Percentiles rank a stretch among this genome's conserved stretches.
These are phyloP conservation scores for Tulasnella sp. DNA, from an alignment of 768 basidiomycete genomes.

Conservation along the genomic window DNA sequence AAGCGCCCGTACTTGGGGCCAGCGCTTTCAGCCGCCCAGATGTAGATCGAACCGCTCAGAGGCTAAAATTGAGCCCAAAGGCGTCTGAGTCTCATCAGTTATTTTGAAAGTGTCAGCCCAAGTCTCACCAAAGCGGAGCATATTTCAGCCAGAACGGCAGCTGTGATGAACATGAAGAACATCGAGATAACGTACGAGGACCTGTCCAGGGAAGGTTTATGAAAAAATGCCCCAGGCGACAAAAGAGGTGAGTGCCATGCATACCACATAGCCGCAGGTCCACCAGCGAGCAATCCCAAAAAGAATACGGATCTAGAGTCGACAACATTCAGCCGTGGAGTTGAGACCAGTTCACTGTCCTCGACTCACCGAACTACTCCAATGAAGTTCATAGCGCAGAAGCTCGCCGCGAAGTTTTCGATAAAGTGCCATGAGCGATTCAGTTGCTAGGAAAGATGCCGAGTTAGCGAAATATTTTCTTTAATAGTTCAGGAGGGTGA, in stretches of 20 bases:
- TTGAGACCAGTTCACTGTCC: neutral
- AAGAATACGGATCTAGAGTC: constrained; percentile 60
- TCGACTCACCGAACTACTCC: constrained; percentile 63
- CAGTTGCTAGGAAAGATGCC: constrained; percentile 48
- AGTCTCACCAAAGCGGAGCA: constrained; percentile 59
- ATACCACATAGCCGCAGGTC: constrained; percentile 83
- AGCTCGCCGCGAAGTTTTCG: constrained; percentile 85
- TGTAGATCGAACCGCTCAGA: constrained; percentile 84
- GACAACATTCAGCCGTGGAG: neutral
- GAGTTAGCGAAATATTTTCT: constrained; percentile 20
- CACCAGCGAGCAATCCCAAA: constrained; percentile 74
- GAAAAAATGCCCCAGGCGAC: neutral
- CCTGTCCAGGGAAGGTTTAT: constrained; percentile 39
- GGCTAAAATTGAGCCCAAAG: constrained; percentile 32
- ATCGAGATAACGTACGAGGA: constrained; percentile 79
- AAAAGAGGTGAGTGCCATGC: neutral
- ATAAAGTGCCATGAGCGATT: constrained; percentile 78
- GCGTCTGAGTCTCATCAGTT: neutral
- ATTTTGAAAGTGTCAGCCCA: constrained; percentile 4
- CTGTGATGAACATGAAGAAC: constrained; percentile 82
- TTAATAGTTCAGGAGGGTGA: neutral
- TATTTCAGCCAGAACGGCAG: constrained; percentile 81
- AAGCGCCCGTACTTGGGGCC: constrained; percentile 80
- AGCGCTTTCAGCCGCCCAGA: constrained; percentile 90
- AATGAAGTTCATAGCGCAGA: constrained; percentile 85